Base-by-base conservation (phyloP, 345 rosid genomes). In the Turritis glabra region DNA sequence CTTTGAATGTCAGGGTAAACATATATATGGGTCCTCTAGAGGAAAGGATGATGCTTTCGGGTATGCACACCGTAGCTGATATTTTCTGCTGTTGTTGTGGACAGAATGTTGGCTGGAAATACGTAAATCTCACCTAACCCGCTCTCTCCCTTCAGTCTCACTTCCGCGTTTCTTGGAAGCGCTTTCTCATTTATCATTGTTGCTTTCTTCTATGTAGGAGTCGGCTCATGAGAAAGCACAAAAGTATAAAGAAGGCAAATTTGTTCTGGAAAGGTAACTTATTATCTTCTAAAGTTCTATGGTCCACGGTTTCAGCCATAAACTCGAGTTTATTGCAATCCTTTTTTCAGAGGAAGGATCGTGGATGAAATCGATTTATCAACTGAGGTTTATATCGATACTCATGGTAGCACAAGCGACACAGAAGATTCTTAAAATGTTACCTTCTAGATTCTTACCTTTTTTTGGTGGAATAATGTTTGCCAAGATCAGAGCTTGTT, bases 71-170 rank as follows among this genome's bases (percentile, higher is more conserved):
- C 2, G 97, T 90, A 23, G 89, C 89, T 12, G 98, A 93, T 77
- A 80, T 86, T 43, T 93, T 82, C 84, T 93, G 98, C 77, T 93
- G 98, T 80, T 85, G 86, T 33, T 93, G 98, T 32, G 96, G 97
- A 72, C 96, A 88, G 68, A 86, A 83, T 54, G 86, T 90, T 71
- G 98, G 98, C 78, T 90, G 98, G 98, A 93, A 93, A 93, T 93
- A 90, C 41, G 98, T 90, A 76, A 87, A 60, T 60, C 52, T 59
- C 74, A 51, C 73, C 40, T 52, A 58, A 51, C 51, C 38, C 59
- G 21, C 44, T 11, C 53, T 56, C 19, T 27, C 54, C 8, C 47
- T 37, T 0, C 9, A 18, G 8, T 61, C 59, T 44, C 51, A 18
- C 30, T 54, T 44, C 18, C 5, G 1, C 0, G 44, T 26, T 38